These are phyloP conservation scores for Mucor lusitanicus DNA, from an alignment of 371 early-diverging fungal species.

Conservation along the genomic window DNA sequence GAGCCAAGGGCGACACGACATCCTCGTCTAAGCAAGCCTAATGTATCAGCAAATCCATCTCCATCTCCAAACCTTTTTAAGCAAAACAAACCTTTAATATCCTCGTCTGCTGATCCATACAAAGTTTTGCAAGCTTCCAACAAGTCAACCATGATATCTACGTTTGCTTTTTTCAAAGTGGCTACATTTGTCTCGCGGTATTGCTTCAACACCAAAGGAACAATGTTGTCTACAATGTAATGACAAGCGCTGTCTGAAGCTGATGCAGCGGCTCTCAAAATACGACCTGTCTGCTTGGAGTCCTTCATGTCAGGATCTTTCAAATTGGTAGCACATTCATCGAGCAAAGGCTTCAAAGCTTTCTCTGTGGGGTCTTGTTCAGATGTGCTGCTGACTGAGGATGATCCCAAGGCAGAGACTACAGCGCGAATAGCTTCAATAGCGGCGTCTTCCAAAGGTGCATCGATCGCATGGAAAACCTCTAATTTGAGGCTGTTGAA, in stretches of 20 bases:
- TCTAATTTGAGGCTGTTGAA: slow-evolving; percentile 73
- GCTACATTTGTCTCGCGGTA: slow-evolving; percentile 56
- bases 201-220: slow-evolving; percentile 60
- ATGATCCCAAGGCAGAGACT: slow-evolving; percentile 52
- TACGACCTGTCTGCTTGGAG: slow-evolving; percentile 67
- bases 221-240: slow-evolving; percentile 52
- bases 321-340: slow-evolving; percentile 68
- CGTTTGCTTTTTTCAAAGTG: slow-evolving; percentile 60
- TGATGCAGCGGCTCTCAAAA: slow-evolving; percentile 65
- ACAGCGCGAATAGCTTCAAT: slow-evolving; percentile 61
- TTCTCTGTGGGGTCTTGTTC: slow-evolving; percentile 56
- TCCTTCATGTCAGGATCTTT: slow-evolving; percentile 76
- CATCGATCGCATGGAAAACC: slow-evolving; percentile 70
- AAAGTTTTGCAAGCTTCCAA: slow-evolving; percentile 62
- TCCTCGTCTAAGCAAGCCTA: slow-evolving; percentile 10
- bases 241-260: slow-evolving; percentile 75
- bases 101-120: slow-evolving; percentile 56
- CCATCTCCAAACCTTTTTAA: not conserved
- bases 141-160: slow-evolving; percentile 70
- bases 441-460: slow-evolving; percentile 63
- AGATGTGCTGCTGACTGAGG: slow-evolving; percentile 24
- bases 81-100: slow-evolving; percentile 33
- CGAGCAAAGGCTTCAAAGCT: slow-evolving; percentile 62
- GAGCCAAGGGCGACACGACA: slow-evolving; percentile 56
- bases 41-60: too few species aligned